These are phyloP conservation scores for Mycena vulgaris DNA, from an alignment of 768 basidiomycete species.

Conservation along the genomic window DNA sequence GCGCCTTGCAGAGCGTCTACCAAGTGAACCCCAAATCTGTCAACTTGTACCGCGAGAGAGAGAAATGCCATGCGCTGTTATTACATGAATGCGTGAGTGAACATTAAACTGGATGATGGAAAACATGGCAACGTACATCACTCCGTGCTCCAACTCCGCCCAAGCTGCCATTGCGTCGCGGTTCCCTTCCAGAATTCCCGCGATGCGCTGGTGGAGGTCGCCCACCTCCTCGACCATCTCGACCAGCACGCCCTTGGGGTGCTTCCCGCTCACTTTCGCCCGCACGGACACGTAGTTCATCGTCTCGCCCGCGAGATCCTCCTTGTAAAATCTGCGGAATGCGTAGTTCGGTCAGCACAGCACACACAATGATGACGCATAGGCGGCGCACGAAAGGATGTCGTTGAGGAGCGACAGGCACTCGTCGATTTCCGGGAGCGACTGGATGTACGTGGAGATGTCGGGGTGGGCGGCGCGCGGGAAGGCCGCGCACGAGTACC, in stretches of 20 bases:
- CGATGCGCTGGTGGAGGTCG: not conserved
- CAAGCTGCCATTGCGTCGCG: not conserved
- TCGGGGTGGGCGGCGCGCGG: constrained; percentile 2
- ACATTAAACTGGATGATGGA: not conserved
- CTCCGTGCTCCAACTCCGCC: not conserved
- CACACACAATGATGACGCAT: not conserved
- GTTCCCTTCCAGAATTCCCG: not conserved
- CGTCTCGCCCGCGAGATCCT: constrained; percentile 5
- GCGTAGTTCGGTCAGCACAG: not conserved
- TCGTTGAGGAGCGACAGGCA: not conserved
- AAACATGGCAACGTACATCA: not conserved
- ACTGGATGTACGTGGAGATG: constrained; percentile 1
- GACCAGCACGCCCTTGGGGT: not conserved
- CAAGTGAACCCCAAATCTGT: not conserved
- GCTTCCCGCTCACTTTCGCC: not conserved
- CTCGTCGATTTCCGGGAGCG: constrained; percentile 2
- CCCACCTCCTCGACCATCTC: constrained; percentile 12
- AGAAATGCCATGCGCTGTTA: constrained; percentile 4
- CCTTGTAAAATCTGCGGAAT: constrained; percentile 11
- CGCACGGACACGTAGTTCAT: not conserved
- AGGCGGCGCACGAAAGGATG: constrained; percentile 18
- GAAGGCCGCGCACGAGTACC: not conserved
- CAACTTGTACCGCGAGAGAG: not conserved
- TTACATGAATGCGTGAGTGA: not conserved
- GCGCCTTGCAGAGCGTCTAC: too few species aligned